Conservation (phyloP, 1,139 yeast genomes). For the Lodderomyces pseudojiufengensis region DNA sequence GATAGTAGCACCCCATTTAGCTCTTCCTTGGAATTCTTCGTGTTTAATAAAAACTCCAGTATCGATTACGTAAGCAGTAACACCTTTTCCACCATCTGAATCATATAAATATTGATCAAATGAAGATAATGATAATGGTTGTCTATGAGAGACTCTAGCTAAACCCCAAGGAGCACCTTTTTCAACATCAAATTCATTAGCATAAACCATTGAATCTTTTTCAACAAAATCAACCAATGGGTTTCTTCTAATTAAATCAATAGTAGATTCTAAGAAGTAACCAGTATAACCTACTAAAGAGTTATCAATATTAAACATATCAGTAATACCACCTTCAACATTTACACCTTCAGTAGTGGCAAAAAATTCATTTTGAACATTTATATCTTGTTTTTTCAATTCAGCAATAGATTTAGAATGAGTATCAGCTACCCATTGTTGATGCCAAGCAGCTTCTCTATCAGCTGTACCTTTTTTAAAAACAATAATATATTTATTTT, state of each 20-base stretch:
- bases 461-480: constrained; percentile 26
- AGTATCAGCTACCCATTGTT: constrained; percentile 49
- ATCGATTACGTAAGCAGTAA: constrained; percentile 42
- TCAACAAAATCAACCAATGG: constrained; percentile 79
- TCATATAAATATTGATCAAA: constrained; percentile 71
- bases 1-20: constrained; percentile 70
- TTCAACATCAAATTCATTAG: constrained; percentile 61
- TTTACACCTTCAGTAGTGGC: constrained; percentile 22
- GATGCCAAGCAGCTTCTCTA: constrained; percentile 58
- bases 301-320: constrained; percentile 58
- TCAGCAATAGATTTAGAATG: constrained; percentile 41
- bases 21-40: constrained; percentile 42
- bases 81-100: constrained; percentile 42
- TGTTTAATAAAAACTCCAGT: constrained; percentile 43
- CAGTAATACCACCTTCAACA: constrained; percentile 52
- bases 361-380: constrained; percentile 26
- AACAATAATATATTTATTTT: constrained; percentile 42
- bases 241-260: constrained; percentile 65
- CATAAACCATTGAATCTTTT: constrained; percentile 70
- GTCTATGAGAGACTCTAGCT: constrained; percentile 90
- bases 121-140: constrained; percentile 64
- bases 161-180: constrained; percentile 96
- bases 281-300: constrained; percentile 68
- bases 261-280: constrained; percentile 64
- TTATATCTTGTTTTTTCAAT: constrained; percentile 57